Percentiles rank a stretch among this genome's conserved stretches.
Evolutionary conservation across 2,329 filamentous ascomycete species (phyloP).

Genomic region (Verticillium zaregamsianum): DNA sequence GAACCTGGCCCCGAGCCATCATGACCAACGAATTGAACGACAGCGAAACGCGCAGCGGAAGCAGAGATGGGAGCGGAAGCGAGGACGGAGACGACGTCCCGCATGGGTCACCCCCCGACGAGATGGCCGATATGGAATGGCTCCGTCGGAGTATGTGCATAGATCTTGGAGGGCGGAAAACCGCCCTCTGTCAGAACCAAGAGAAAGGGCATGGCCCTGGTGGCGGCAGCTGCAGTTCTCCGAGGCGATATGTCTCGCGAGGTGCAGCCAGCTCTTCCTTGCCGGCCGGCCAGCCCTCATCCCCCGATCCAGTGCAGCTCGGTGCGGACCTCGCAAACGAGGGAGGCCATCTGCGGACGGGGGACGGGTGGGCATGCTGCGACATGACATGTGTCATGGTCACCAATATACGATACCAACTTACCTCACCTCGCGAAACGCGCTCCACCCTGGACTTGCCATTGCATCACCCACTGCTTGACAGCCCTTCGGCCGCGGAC

Average conservation of each 20-base stretch:
- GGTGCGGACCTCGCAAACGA: neutral
- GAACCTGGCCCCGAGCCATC: neutral
- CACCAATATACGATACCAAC: conserved; percentile 5
- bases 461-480: neutral
- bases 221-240: neutral
- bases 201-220: conserved; percentile 21
- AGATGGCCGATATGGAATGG: conserved; percentile 5
- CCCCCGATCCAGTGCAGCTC: neutral
- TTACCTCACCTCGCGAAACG: neutral
- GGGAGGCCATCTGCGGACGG: neutral
- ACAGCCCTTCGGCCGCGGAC: neutral
- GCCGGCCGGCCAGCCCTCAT: neutral
- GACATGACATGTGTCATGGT: conserved; percentile 1
- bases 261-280: neutral
- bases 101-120: neutral
- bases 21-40: neutral
- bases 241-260: neutral
- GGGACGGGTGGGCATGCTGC: neutral
- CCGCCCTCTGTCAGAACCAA: conserved; percentile 36
- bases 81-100: conserved; percentile 5
- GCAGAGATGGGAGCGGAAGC: conserved; percentile 1
- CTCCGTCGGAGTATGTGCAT: conserved; percentile 26
- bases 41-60: neutral
- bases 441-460: neutral
- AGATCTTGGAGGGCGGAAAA: conserved; percentile 43